Evolutionary conservation across 345 rosid species (phyloP), one percentile per base, ranked within the genome.

Genomic region (Citrus unshiu): DNA sequence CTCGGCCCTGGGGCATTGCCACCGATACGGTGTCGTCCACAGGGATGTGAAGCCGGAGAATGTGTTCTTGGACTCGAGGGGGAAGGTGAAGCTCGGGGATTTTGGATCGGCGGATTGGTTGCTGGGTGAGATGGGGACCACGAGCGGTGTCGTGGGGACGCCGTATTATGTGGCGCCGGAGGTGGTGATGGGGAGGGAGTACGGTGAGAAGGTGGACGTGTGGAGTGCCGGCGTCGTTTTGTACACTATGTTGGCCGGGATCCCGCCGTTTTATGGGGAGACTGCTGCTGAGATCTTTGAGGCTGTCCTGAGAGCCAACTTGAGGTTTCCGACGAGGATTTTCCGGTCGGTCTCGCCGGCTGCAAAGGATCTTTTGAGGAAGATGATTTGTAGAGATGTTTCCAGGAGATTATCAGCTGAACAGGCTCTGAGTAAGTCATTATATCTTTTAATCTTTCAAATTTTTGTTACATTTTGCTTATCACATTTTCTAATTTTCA

Each of bases 121-220:
- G 18, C 75, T 86, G 14, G 81, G 66, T 7, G 87, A 69, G 74
- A 85, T 75, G 46, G 83, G 84, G 46, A 40, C 73, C 57, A 77
- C 82, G 68, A 84, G 37, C 16, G 97, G 97, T 13, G 77, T 91
- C 0, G 97, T 93, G 0, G 95, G 99, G 5, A 96, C 95, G 78
- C 99, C 95, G 57, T 93, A 96, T 19, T 94, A 94, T 37, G 90
- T 93, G 0, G 97, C 95, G 14, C 94, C 93, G 76, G 99, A 96
- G 89, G 91, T 94, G 40, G 81, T 94, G 67, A 70, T 81, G 81
- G 98, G 97, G 72, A 80, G 88, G 74, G 86, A 88, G 56, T 93
- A 93, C 64, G 83, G 82, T 0, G 95, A 90, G 88, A 93, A 96
- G 80, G 93, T 91, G 2, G 98, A 96, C 59, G 84, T 91, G 61